Evolutionary conservation across 176 grass and related monocot species (phyloP).

Genomic region (Puya raimondii): DNA sequence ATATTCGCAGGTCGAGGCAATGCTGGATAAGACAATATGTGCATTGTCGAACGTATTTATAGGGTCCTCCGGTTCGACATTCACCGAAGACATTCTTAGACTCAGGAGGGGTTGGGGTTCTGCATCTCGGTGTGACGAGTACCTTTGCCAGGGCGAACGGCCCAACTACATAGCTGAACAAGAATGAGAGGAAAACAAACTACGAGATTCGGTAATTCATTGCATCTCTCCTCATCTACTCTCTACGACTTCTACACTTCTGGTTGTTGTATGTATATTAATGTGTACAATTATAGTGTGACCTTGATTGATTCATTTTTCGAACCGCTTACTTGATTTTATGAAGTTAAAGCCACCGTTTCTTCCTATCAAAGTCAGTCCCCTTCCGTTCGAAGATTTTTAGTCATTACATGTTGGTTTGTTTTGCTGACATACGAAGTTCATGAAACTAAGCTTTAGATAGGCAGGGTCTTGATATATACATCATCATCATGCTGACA

Average conservation of each 20-base stretch:
- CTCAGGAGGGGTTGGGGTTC: constrained; percentile 70
- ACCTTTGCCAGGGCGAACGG: constrained; percentile 80
- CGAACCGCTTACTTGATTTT: not conserved
- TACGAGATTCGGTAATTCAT: not conserved
- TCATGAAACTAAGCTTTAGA: no score
- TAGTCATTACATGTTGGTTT: no score
- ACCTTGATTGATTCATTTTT: not conserved
- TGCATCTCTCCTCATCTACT: not conserved
- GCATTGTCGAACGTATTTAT: constrained; percentile 76
- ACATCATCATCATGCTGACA: no score
- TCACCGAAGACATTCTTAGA: constrained; percentile 85
- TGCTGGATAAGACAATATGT: constrained; percentile 95
- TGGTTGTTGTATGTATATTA: not conserved
- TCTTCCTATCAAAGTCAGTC: no score
- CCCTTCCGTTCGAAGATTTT: no score
- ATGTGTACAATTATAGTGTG: not conserved
- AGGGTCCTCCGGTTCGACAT: constrained; percentile 75
- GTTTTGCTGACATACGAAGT: no score
- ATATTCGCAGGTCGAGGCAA: constrained; percentile 59
- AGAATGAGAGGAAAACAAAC: constrained; percentile 25
- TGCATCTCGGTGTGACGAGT: constrained; percentile 65
- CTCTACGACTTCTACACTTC: not conserved
- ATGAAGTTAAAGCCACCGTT: no score
- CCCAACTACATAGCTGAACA: constrained; percentile 70
- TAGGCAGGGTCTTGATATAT: no score